A percentile compares a stretch with the other conserved stretches of the same genome.
These are phyloP conservation scores for Entophlyctis luteolus DNA, from an alignment of 192 early-diverging fungal genomes.

Conservation along the genomic window DNA sequence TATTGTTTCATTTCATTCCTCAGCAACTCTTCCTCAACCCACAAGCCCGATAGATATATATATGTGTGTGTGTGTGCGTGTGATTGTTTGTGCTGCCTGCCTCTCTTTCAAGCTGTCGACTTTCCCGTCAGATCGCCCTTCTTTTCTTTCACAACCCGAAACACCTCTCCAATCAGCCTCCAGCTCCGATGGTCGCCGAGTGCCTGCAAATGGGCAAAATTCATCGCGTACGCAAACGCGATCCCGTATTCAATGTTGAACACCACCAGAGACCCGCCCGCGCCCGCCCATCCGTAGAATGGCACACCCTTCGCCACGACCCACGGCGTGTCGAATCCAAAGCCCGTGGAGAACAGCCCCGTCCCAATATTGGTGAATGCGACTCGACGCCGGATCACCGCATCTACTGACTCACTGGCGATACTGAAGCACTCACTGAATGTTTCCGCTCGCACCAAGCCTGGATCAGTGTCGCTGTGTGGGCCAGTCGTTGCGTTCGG, in stretches of 20 bases:
- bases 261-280: conserved; percentile 48
- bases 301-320: neutral
- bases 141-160: conserved; percentile 30
- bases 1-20: too few relatives aligned
- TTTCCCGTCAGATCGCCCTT: too few relatives aligned
- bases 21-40: too few relatives aligned
- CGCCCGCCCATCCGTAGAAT: conserved; percentile 58
- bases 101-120: too few relatives aligned
- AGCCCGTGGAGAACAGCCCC: conserved; percentile 16
- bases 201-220: conserved; percentile 44
- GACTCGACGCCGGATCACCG: conserved; percentile 10
- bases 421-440: neutral
- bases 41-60: too few relatives aligned
- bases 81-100: too few relatives aligned
- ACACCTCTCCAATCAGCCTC: conserved; percentile 45
- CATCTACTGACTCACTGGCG: neutral
- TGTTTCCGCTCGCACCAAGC: neutral
- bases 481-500: conserved; percentile 23
- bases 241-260: conserved; percentile 57
- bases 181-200: conserved; percentile 55
- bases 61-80: too few relatives aligned
- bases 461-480: neutral
- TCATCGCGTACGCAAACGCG: conserved; percentile 58
- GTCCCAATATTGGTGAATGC: conserved; percentile 24
- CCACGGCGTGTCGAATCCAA: neutral